These are phyloP conservation scores for Xylariaceae sp. DNA, from an alignment of 2,329 filamentous ascomycete species.

Conservation along the genomic window DNA sequence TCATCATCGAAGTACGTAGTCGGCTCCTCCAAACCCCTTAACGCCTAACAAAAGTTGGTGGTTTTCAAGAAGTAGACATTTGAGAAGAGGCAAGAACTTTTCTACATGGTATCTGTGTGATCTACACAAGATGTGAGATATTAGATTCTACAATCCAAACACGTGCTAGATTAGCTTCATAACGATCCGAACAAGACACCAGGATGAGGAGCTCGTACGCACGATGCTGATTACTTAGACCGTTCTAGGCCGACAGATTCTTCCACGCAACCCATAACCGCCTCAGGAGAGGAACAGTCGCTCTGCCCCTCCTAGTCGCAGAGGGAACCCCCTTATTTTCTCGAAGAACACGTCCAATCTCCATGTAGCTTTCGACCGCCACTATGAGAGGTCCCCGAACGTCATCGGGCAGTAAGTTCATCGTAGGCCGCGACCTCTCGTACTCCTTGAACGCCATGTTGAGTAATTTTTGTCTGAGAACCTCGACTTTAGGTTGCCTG, in stretches of 20 bases:
- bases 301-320: constrained; percentile 24
- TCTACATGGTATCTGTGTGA: neutral
- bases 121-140: neutral
- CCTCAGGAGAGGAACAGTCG: constrained; percentile 29
- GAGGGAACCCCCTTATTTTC: constrained; percentile 29
- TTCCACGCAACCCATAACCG: constrained; percentile 33
- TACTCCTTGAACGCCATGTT: constrained; percentile 59
- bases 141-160: no score
- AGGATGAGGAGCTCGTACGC: no score
- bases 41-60: neutral
- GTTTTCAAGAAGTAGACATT: neutral
- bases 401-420: constrained; percentile 56
- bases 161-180: neutral
- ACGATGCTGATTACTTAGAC: neutral
- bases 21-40: neutral
- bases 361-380: constrained; percentile 71
- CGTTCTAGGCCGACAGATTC: constrained; percentile 19
- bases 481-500: constrained; percentile 41
- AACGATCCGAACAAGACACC: neutral
- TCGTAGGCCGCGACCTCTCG: constrained; percentile 46
- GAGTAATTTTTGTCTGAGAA: constrained; percentile 50
- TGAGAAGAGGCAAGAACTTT: neutral
- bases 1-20: constrained; percentile 12
- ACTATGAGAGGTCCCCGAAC: constrained; percentile 60
- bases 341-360: constrained; percentile 61